Evolutionary conservation across 2,329 filamentous ascomycete species (phyloP).

Genomic region (Colletotrichum viniferum): DNA sequence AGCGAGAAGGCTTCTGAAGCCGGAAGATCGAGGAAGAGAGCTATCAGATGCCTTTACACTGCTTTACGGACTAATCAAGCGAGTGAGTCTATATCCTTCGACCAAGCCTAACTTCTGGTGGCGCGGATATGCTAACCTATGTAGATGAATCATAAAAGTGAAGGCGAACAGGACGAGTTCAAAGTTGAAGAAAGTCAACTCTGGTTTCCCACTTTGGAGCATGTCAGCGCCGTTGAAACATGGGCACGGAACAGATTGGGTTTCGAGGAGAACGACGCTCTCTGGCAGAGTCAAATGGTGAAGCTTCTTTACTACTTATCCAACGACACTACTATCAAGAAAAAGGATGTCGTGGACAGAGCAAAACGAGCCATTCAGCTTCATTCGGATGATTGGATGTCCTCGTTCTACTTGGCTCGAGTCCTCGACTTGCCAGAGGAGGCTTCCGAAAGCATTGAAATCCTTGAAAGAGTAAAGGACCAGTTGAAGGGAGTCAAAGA

Average conservation of each 20-base stretch:
- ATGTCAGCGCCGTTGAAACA: not conserved
- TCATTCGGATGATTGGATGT: not conserved
- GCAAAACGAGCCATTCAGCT: not conserved
- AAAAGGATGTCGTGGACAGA: not conserved
- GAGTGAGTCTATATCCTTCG: not conserved
- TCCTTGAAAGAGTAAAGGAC: not conserved
- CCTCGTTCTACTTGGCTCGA: not conserved
- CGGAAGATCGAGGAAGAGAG: not conserved
- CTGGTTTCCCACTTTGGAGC: not conserved
- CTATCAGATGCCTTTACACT: not conserved
- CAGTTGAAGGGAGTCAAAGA: not conserved
- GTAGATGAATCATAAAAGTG: not conserved
- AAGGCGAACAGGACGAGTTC: not conserved
- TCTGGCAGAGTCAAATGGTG: not conserved
- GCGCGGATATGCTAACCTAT: not conserved
- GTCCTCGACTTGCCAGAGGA: not conserved
- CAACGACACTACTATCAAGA: not conserved
- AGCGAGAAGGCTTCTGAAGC: not conserved
- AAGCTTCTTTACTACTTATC: not conserved
- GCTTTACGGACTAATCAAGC: not conserved
- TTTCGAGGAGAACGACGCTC: not conserved
- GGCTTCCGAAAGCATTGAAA: not conserved
- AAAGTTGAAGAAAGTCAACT: not conserved
- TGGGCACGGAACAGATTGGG: not conserved
- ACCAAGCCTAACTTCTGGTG: not conserved